phyloP scores from a whole-genome alignment of 2,329 filamentous ascomycete species.

The Exophiala alcalophila region DNA sequence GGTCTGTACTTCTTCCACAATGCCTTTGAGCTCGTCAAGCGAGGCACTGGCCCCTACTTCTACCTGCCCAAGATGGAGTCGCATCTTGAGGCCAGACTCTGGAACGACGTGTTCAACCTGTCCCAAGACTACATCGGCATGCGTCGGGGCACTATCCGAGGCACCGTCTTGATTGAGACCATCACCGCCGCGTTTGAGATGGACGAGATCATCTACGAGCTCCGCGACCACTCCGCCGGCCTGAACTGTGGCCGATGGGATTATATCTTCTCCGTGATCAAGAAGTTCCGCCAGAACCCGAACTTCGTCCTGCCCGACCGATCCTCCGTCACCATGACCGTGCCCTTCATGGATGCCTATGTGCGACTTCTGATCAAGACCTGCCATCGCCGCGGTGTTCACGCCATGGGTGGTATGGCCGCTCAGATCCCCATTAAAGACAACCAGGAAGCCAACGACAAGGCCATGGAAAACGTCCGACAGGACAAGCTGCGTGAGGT shows the following conservation, averaged over 20 bases:
- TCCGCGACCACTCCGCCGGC: constrained; percentile 91
- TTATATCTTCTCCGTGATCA: constrained; percentile 99
- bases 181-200: constrained; percentile 98
- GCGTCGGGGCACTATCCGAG: constrained; percentile 85
- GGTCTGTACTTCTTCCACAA: constrained; percentile 99
- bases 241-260: constrained; percentile 99
- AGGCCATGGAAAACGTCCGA: constrained; percentile 87
- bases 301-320: constrained; percentile 93
- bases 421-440: constrained; percentile 99
- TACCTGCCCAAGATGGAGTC: constrained; percentile 98
- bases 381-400: constrained; percentile 93
- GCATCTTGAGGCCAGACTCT: constrained; percentile 91
- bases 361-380: constrained; percentile 97
- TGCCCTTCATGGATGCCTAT: constrained; percentile 97
- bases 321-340: constrained; percentile 90
- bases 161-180: constrained; percentile 94
- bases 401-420: constrained; percentile 98
- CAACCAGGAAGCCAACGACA: constrained; percentile 83
- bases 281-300: constrained; percentile 95
- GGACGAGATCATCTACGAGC: constrained; percentile 99
- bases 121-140: constrained; percentile 91
- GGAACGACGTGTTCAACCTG: constrained; percentile 98
- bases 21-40: constrained; percentile 78
- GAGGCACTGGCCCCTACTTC: constrained; percentile 90
- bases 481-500: constrained; percentile 96